phyloP scores from a whole-genome alignment of 169 alveolate genomes.

The Plasmodium relictum region DNA sequence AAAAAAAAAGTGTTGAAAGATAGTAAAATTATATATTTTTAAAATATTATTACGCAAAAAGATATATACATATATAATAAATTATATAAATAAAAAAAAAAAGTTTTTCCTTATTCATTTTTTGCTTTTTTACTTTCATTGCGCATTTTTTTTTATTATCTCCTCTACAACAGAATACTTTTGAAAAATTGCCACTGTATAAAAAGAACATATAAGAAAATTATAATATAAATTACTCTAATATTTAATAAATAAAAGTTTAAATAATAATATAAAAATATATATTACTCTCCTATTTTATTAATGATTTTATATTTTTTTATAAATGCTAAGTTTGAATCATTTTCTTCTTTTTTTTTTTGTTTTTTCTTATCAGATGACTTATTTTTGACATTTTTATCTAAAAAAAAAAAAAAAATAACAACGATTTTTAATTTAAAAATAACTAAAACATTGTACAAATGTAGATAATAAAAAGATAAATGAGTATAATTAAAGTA shows the following conservation, averaged over 20 bases:
- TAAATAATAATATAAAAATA: not conserved
- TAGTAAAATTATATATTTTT: not conserved
- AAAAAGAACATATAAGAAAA: constrained; percentile 17
- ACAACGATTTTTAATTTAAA: too few species aligned
- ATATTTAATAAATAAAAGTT: not conserved
- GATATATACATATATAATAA: not conserved
- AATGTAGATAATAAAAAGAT: too few species aligned
- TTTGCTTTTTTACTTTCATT: constrained; percentile 49
- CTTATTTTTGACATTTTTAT: constrained; percentile 48
- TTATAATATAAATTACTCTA: too few species aligned
- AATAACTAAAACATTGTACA: too few species aligned
- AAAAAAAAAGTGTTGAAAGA: not conserved
- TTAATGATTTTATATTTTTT: constrained; percentile 75
- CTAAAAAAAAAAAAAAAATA: constrained; percentile 21
- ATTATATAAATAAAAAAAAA: not conserved
- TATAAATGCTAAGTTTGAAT: constrained; percentile 65
- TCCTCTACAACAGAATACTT: constrained; percentile 74
- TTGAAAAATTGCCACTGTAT: constrained; percentile 68
- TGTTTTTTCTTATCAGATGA: constrained; percentile 55
- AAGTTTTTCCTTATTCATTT: not conserved
- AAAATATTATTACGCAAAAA: not conserved
- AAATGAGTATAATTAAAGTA: too few species aligned
- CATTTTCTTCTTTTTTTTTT: constrained; percentile 72
- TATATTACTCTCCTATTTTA: constrained; percentile 74
- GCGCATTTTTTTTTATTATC: constrained; percentile 75